These are phyloP conservation scores for Macaranga tanarius DNA, from an alignment of 441 rosid species.

Conservation along the genomic window DNA sequence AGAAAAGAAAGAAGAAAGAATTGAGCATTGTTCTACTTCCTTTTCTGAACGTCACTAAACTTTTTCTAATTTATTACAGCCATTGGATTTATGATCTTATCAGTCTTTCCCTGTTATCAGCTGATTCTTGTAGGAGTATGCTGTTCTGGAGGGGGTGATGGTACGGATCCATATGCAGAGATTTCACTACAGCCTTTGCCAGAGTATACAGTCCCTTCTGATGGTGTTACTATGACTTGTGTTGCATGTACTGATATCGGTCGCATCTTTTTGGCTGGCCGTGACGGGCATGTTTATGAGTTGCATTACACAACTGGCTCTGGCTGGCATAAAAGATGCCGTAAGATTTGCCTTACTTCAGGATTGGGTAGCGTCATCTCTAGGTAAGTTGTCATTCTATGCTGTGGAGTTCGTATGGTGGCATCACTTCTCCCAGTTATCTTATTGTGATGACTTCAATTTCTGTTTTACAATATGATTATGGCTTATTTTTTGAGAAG, in stretches of 20 bases:
- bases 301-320: constrained; percentile 78
- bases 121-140: constrained; percentile 93
- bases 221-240: constrained; percentile 96
- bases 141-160: constrained; percentile 82
- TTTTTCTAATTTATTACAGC: constrained; percentile 16
- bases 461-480: background rate
- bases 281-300: constrained; percentile 94
- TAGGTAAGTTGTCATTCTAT: constrained; percentile 46
- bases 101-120: constrained; percentile 44
- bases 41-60: background rate
- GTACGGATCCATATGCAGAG: constrained; percentile 87
- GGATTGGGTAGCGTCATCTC: constrained; percentile 93
- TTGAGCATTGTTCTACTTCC: background rate
- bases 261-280: constrained; percentile 89
- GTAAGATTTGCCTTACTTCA: constrained; percentile 92
- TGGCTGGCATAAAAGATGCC: constrained; percentile 86
- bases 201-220: constrained; percentile 85
- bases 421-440: background rate
- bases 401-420: background rate
- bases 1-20: background rate
- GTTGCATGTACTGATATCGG: constrained; percentile 79
- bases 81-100: constrained; percentile 19
- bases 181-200: constrained; percentile 85
- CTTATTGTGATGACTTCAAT: background rate
- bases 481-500: constrained; percentile 2